These are phyloP conservation scores for bread wheat (Triticum aestivum) DNA, from an alignment of 176 grass and related monocot species.

Conservation along the genomic window IWGSC_CS_RefSeq_v2.1 NC_057807.1:558088212-558088711, in stretches of 20 bases:
- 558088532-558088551: too few relatives aligned
- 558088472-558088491: too few relatives aligned
- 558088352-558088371: conserved; percentile 32
- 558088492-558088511: too few relatives aligned
- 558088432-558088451: too few relatives aligned
- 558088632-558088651: background rate
- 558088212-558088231: conserved; percentile 40
- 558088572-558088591: too few relatives aligned
- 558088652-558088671: background rate
- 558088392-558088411: background rate
- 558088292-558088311: conserved; percentile 21
- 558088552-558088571: too few relatives aligned
- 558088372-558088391: conserved; percentile 34
- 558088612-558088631: background rate
- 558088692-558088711: too few relatives aligned
- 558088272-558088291: background rate
- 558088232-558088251: conserved; percentile 45
- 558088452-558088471: too few relatives aligned
- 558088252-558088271: conserved; percentile 26
- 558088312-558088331: background rate
- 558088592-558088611: too few relatives aligned
- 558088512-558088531: too few relatives aligned
- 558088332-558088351: conserved; percentile 16
- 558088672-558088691: too few relatives aligned
- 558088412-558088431: too few relatives aligned